These are phyloP conservation scores for Euphrasia confusa DNA, from an alignment of 257 asterid genomes.

Conservation along the genomic window DNA sequence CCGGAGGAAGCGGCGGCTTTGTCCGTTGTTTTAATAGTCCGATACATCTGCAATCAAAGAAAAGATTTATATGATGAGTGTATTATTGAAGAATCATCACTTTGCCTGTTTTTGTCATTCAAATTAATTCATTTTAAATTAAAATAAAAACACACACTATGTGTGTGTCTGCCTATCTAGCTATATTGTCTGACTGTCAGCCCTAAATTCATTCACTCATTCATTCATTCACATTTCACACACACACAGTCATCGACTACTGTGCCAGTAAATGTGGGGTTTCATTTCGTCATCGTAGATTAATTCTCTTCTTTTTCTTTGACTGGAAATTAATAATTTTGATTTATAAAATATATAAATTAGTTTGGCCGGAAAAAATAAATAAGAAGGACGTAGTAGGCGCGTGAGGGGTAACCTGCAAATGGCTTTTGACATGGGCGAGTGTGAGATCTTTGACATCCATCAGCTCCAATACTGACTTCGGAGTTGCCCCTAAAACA, in stretches of 20 bases:
- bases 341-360: too few species aligned
- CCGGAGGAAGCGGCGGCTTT: conserved; percentile 96
- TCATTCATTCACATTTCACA: conserved; percentile 36
- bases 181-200: conserved; percentile 33
- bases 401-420: conserved; percentile 48
- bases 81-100: conserved; percentile 87
- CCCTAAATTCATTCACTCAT: conserved; percentile 40
- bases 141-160: too few species aligned
- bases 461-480: conserved; percentile 89
- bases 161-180: conserved; percentile 27
- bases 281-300: not conserved
- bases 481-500: conserved; percentile 80
- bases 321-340: not conserved
- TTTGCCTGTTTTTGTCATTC: conserved; percentile 41
- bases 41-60: conserved; percentile 65
- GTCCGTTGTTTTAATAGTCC: conserved; percentile 95
- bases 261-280: conserved; percentile 56
- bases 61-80: not conserved
- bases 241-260: conserved; percentile 50
- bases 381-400: too few species aligned
- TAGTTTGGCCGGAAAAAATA: not conserved
- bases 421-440: conserved; percentile 90
- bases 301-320: not conserved
- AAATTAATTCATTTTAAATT: too few species aligned
- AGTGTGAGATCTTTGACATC: conserved; percentile 93